These are phyloP conservation scores for Diplodia scrobiculata DNA, from an alignment of 2,329 filamentous ascomycete species.

Conservation along the genomic window DNA sequence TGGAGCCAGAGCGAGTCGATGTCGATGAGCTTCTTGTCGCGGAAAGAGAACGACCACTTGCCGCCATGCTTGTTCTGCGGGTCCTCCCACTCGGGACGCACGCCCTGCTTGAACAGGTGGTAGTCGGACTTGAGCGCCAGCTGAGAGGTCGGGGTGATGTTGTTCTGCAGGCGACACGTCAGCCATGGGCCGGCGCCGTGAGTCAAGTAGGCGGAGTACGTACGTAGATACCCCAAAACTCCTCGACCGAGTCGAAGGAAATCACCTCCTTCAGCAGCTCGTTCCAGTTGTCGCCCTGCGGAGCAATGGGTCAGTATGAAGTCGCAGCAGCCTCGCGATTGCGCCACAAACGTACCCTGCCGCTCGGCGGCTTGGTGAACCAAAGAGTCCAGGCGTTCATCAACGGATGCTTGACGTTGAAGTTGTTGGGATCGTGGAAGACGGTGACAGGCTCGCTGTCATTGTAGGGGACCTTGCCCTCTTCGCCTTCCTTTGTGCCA, in stretches of 20 bases:
- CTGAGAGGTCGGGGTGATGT: slow-evolving; percentile 94
- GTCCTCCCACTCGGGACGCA: slow-evolving; percentile 98
- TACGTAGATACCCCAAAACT: slow-evolving; percentile 99
- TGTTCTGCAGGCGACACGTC: slow-evolving; percentile 69
- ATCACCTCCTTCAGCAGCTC: slow-evolving; percentile 98
- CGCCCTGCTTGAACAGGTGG: slow-evolving; percentile 97
- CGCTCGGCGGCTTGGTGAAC: slow-evolving; percentile 98
- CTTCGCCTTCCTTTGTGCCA: slow-evolving; percentile 46
- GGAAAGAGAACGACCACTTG: slow-evolving; percentile 98
- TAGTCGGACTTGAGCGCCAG: slow-evolving; percentile 98
- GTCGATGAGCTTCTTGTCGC: slow-evolving; percentile 87
- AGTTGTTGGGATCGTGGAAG: slow-evolving; percentile 98
- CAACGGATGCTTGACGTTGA: slow-evolving; percentile 98
- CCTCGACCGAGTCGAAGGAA: slow-evolving; percentile 96
- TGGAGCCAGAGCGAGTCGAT: slow-evolving; percentile 97
- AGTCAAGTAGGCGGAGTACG: slow-evolving; percentile 46
- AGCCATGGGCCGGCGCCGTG: slow-evolving; percentile 1
- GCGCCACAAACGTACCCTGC: slow-evolving; percentile 66
- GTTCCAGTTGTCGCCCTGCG: slow-evolving; percentile 95
- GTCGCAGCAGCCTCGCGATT: not conserved
- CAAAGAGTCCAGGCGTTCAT: slow-evolving; percentile 98
- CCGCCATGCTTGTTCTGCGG: slow-evolving; percentile 98
- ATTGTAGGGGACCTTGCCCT: slow-evolving; percentile 44
- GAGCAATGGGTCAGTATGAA: slow-evolving; percentile 28
- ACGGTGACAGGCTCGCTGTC: slow-evolving; percentile 76